phyloP scores from a whole-genome alignment of 2,329 filamentous ascomycete species.

The Lachnellula willkommii region DNA sequence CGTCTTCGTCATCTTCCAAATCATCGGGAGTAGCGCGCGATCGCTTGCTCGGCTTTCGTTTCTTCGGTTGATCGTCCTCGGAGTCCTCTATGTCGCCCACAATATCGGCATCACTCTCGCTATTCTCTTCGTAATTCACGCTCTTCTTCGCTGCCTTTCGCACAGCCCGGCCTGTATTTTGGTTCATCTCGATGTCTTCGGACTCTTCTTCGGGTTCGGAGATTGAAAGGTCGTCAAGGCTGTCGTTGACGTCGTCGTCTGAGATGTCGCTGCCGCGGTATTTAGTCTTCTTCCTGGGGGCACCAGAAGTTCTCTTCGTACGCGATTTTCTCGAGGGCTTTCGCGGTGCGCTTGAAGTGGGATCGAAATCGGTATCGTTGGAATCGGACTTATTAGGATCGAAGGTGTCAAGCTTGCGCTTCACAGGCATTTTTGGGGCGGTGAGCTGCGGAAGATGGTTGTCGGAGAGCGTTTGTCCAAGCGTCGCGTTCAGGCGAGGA shows the following conservation, averaged over 20 bases:
- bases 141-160: conserved; percentile 43
- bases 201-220: conserved; percentile 38
- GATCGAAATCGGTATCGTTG: conserved; percentile 63
- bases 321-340: conserved; percentile 40
- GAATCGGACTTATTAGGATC: conserved; percentile 60
- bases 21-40: conserved; percentile 3
- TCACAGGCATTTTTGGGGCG: conserved; percentile 27
- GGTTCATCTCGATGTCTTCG: conserved; percentile 39
- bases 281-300: conserved; percentile 36
- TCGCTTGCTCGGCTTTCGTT: conserved; percentile 21
- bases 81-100: conserved; percentile 30
- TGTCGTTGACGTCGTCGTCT: conserved; percentile 51
- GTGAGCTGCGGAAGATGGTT: neutral
- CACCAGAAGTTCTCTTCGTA: conserved; percentile 25
- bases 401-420: conserved; percentile 55
- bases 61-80: conserved; percentile 16
- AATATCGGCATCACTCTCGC: conserved; percentile 33
- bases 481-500: neutral
- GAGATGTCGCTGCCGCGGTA: conserved; percentile 60
- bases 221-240: conserved; percentile 45
- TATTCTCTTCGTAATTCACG: conserved; percentile 46
- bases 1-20: conserved; percentile 8
- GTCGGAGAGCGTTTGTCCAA: neutral
- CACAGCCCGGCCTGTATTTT: conserved; percentile 43
- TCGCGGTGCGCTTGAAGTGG: conserved; percentile 41